Evolutionary conservation across 2,329 filamentous ascomycete species (phyloP).

Genomic region (Dendrostoma leiphaemia): DNA sequence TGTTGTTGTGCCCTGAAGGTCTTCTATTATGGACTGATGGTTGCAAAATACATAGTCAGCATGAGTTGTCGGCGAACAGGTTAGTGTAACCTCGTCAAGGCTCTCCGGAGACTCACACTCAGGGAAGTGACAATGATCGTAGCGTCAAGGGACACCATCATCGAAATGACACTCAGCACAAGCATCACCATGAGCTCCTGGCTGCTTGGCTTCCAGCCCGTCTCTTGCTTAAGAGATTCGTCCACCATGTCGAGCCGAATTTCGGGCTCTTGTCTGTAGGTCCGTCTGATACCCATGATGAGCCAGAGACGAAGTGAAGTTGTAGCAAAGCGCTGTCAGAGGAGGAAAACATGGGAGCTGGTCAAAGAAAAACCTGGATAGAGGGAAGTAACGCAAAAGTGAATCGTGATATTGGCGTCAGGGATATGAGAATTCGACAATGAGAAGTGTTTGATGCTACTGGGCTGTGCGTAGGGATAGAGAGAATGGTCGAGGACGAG

Average conservation of each 20-base stretch:
- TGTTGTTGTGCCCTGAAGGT: conserved; percentile 25
- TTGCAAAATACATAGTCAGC: not conserved
- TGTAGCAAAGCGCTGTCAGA: conserved; percentile 15
- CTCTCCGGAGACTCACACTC: conserved; percentile 16
- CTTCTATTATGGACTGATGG: conserved; percentile 24
- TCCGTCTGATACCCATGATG: conserved; percentile 18
- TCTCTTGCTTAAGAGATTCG: conserved; percentile 17
- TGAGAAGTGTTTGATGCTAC: too few relatives aligned
- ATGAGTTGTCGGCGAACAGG: not conserved
- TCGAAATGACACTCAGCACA: conserved; percentile 20
- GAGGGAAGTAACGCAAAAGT: too few relatives aligned
- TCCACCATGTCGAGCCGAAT: conserved; percentile 14
- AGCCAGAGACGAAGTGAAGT: conserved; percentile 14
- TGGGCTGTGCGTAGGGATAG: too few relatives aligned
- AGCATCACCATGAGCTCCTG: conserved; percentile 24
- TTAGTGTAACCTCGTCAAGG: too few relatives aligned
- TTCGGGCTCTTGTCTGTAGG: conserved; percentile 5
- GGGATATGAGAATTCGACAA: not conserved
- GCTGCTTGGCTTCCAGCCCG: conserved; percentile 20
- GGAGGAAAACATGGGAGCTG: conserved; percentile 16
- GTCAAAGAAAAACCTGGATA: not conserved
- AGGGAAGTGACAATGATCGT: conserved; percentile 22
- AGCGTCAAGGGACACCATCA: conserved; percentile 24
- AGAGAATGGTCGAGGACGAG: too few relatives aligned
- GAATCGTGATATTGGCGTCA: not conserved